Percentiles rank a stretch among this genome's conserved stretches.
phyloP scores from a whole-genome alignment of 805 yeast species.

The Yamadazyma insecticola region DNA sequence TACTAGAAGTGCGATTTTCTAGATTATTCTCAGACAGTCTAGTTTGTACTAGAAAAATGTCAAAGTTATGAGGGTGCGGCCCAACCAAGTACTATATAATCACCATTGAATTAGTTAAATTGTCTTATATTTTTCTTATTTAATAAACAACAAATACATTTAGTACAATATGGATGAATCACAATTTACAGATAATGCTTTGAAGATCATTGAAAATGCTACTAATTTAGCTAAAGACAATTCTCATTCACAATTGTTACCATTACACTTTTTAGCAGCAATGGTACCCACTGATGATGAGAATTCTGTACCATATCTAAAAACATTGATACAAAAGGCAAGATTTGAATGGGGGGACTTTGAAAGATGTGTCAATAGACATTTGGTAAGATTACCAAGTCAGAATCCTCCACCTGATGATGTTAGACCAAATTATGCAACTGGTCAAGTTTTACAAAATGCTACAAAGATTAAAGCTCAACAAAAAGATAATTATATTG shows the following conservation, averaged over 20 bases:
- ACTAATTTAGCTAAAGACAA: constrained; percentile 79
- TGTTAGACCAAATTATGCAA: constrained; percentile 67
- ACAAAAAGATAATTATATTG: constrained; percentile 88
- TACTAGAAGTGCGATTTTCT: no score
- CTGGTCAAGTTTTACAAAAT: constrained; percentile 66
- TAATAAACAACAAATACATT: no score
- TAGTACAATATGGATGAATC: constrained; percentile 70
- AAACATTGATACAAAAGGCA: constrained; percentile 79
- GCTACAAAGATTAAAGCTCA: constrained; percentile 76
- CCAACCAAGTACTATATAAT: no score
- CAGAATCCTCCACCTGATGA: constrained; percentile 89
- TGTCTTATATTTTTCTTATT: no score
- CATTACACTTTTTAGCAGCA: constrained; percentile 90
- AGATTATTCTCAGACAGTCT: no score
- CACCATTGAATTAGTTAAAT: no score
- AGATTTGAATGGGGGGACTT: constrained; percentile 82
- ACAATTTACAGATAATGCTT: constrained; percentile 92
- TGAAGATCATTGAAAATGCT: constrained; percentile 74
- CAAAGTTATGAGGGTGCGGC: no score
- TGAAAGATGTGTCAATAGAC: constrained; percentile 75
- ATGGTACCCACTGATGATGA: constrained; percentile 64
- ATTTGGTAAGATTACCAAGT: constrained; percentile 77
- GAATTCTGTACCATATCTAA: constrained; percentile 52
- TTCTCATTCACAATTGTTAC: constrained; percentile 75
- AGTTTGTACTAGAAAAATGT: no score